Percentiles rank a stretch among this genome's conserved stretches.
These are phyloP conservation scores for Cladosporium austrohemisphaericum DNA, from an alignment of 2,329 filamentous ascomycete genomes.

Conservation along the genomic window DNA sequence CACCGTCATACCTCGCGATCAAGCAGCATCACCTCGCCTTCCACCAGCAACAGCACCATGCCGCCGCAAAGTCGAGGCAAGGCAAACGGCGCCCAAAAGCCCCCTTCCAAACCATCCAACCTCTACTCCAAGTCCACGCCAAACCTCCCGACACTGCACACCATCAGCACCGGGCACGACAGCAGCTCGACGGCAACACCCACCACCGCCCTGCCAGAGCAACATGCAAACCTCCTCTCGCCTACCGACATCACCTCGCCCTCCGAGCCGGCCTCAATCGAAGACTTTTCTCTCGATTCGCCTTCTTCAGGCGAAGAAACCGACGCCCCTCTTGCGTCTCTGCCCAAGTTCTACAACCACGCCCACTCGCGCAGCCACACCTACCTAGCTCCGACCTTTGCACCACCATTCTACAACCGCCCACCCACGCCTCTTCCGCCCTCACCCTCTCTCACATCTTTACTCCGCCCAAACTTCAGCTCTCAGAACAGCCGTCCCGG, in stretches of 20 bases:
- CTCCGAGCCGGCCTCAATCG: constrained; percentile 38
- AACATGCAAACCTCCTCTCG: constrained; percentile 7
- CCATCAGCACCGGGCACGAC: constrained; percentile 14
- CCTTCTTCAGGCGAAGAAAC: constrained; percentile 32
- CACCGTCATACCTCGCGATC: no score
- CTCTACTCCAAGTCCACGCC: constrained; percentile 47
- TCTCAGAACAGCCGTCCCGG: constrained; percentile 76
- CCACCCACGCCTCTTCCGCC: constrained; percentile 93
- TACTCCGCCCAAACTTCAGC: constrained; percentile 69
- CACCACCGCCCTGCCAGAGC: constrained; percentile 15
- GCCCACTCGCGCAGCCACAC: constrained; percentile 42
- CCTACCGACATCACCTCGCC: constrained; percentile 30
- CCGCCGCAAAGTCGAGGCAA: constrained; percentile 43
- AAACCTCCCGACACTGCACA: constrained; percentile 41
- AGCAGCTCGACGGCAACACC: constrained; percentile 18
- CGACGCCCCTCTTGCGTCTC: constrained; percentile 19
- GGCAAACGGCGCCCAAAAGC: constrained; percentile 19
- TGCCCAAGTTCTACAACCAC: constrained; percentile 37
- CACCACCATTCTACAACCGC: constrained; percentile 91
- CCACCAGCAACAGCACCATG: no score
- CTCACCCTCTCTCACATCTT: constrained; percentile 85
- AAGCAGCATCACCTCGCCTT: no score
- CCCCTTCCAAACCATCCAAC: constrained; percentile 32
- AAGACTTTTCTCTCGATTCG: constrained; percentile 36
- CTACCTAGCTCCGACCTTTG: constrained; percentile 50